A percentile compares a stretch with the other conserved stretches of the same genome.
phyloP scores from a whole-genome alignment of 2,329 filamentous ascomycete genomes.

The Colletotrichum higginsianum region DNA sequence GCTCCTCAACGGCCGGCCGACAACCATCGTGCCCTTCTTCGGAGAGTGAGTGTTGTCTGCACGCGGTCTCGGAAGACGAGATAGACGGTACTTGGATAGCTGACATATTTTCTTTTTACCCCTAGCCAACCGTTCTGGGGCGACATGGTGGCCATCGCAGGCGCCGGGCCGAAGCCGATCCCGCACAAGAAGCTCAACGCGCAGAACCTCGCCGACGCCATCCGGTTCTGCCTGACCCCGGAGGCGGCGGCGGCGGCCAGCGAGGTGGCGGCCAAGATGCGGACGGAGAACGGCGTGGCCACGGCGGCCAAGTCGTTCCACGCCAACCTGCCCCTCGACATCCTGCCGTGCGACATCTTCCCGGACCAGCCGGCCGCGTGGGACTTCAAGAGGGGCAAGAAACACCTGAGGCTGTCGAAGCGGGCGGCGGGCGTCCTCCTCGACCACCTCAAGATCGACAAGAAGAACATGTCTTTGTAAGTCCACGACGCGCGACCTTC shows the following conservation, averaged over 20 bases:
- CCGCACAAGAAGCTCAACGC: slow-evolving; percentile 53
- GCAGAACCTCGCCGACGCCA: slow-evolving; percentile 54
- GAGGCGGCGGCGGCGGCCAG: slow-evolving; percentile 50
- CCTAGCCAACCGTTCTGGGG: slow-evolving; percentile 61
- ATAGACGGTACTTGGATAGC: too few relatives aligned
- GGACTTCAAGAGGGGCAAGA: slow-evolving; percentile 59
- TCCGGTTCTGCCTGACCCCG: slow-evolving; percentile 52
- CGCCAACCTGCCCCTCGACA: slow-evolving; percentile 51
- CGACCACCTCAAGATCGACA: slow-evolving; percentile 62
- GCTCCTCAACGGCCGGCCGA: slow-evolving; percentile 64
- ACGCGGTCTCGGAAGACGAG: too few relatives aligned
- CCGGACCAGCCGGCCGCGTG: slow-evolving; percentile 66
- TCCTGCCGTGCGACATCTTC: slow-evolving; percentile 54
- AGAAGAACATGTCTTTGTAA: slow-evolving; percentile 31
- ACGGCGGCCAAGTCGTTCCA: slow-evolving; percentile 59
- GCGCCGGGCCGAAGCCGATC: slow-evolving; percentile 58
- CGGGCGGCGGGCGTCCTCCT: slow-evolving; percentile 68
- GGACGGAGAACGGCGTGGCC: slow-evolving; percentile 54
- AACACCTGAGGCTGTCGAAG: slow-evolving; percentile 61
- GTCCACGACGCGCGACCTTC: background rate
- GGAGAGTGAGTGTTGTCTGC: slow-evolving; percentile 49
- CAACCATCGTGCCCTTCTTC: slow-evolving; percentile 68
- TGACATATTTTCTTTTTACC: too few relatives aligned
- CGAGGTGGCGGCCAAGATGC: slow-evolving; percentile 53
- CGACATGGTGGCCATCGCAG: slow-evolving; percentile 56